Base-by-base conservation (phyloP, 371 early-diverging fungal genomes). In the Lichtheimia hyalospora region DNA sequence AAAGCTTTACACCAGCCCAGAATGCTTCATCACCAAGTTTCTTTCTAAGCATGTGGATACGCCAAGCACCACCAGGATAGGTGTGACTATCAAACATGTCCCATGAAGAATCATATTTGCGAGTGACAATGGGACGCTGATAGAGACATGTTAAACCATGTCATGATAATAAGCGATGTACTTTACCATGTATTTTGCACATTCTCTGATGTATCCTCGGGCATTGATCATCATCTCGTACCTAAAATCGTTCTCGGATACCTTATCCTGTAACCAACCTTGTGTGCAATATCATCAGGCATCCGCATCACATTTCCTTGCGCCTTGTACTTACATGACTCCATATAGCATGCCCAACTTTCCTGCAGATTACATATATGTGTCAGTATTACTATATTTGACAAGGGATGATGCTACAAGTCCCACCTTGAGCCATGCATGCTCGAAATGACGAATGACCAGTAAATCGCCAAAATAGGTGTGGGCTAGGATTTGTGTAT, bases 381-480 rank as follows among this genome's bases (percentile, higher is more conserved):
- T 34, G 34, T 34, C 34, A 34, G 34, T 34, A 34, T 34, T 10
- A 8, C 34, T 10, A 8, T 34, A 34, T 34, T 1, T 34, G 34
- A 10, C 34, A 34, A 8, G 34, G 10, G 2, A 25, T n/a, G 25
- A 0, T 34, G 34, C 34, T 8, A 34, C 34, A 34, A 34, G 34
- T 10, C n/a, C 16, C 50, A 67, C 63, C 60, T 84, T 86, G n/a
- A 84, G 58, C 87, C 87, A 87, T 15, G 70, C 85, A 67, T 85
- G 84, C 54, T 87, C 87, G 70, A 84, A 86, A 67, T 84, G 81
- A 49, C 82, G 66, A 28, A 83, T 82, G 12, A 82, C 83, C 34
- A 84, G 46, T 21, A 83, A 49, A 63, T 86, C 80, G 18, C 84
- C 87, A 65, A 86, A 86, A 59, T 82, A 84, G 3, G 87, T 76